Percentiles rank a stretch among this genome's conserved stretches.
Evolutionary conservation across 192 early-diverging fungal genomes (phyloP).

Genomic region (Backusella sp.): DNA sequence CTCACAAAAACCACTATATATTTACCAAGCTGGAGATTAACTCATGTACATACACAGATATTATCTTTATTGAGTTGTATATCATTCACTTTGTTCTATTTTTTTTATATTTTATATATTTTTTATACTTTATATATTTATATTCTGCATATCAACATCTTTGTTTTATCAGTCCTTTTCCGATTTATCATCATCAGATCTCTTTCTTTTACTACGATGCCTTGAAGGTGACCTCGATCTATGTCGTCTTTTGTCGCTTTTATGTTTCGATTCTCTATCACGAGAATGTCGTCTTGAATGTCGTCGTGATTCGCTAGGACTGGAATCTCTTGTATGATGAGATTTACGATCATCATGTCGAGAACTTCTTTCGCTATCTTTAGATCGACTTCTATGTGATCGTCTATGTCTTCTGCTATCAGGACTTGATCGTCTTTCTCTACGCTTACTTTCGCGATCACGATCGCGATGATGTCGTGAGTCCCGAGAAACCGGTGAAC

Average conservation of each 20-base stretch:
- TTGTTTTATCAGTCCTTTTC: neutral
- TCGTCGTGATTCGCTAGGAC: neutral
- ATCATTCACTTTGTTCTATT: too few relatives aligned
- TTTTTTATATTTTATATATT: neutral
- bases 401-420: neutral
- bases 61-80: too few relatives aligned
- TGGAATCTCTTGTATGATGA: neutral
- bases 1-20: too few relatives aligned
- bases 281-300: neutral
- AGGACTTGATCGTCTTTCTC: neutral
- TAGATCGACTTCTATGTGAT: slow-evolving; percentile 8
- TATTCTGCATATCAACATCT: neutral
- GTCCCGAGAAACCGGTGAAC: neutral
- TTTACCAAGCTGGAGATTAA: neutral
- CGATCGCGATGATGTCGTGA: neutral
- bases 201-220: neutral
- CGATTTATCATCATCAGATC: neutral
- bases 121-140: neutral
- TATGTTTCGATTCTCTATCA: neutral
- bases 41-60: neutral
- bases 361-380: neutral
- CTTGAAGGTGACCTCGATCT: neutral
- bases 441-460: neutral
- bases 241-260: neutral
- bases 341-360: neutral